A percentile compares a stretch with the other conserved stretches of the same genome.
phyloP scores from a whole-genome alignment of 2,329 filamentous ascomycete genomes.

The Alternaria hordeiaustralica region DNA sequence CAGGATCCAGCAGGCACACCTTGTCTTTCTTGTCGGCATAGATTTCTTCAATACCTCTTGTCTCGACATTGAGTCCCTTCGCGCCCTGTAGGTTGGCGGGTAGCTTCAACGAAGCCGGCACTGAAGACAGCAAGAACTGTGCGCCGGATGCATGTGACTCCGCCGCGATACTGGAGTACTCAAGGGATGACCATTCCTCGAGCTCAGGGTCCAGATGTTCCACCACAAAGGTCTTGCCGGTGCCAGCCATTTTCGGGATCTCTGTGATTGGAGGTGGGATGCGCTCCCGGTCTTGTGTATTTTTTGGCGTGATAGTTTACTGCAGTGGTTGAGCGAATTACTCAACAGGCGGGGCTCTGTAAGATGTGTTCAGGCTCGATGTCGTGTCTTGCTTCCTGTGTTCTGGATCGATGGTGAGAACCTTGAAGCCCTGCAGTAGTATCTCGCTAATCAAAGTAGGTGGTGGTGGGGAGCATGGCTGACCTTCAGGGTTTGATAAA shows the following conservation, averaged over 20 bases:
- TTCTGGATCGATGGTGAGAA: conserved; percentile 20
- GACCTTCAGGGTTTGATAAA: conserved; percentile 17
- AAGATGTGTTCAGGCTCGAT: neutral
- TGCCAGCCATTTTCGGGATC: conserved; percentile 35
- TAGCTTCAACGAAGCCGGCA: conserved; percentile 70
- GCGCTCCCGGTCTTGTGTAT: conserved; percentile 15
- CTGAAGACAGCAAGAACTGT: conserved; percentile 81
- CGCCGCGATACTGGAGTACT: conserved; percentile 85
- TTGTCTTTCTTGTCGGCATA: conserved; percentile 74
- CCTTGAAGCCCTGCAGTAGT: conserved; percentile 40
- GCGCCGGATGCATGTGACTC: conserved; percentile 74
- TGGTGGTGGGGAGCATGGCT: conserved; percentile 24
- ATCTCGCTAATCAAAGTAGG: conserved; percentile 29
- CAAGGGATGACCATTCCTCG: conserved; percentile 90
- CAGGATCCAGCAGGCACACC: conserved; percentile 89
- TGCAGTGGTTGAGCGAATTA: conserved; percentile 5
- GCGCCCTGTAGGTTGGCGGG: conserved; percentile 64
- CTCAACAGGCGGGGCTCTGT: conserved; percentile 1
- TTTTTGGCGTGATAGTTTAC: conserved; percentile 7
- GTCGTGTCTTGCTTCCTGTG: conserved; percentile 4
- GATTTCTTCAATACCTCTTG: conserved; percentile 80
- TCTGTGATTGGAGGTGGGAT: conserved; percentile 17
- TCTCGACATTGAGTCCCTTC: conserved; percentile 73
- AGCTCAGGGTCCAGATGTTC: conserved; percentile 96
- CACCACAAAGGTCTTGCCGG: conserved; percentile 81